Base-by-base conservation (phyloP, 345 rosid species). In the Eutrema yunnanense region DNA sequence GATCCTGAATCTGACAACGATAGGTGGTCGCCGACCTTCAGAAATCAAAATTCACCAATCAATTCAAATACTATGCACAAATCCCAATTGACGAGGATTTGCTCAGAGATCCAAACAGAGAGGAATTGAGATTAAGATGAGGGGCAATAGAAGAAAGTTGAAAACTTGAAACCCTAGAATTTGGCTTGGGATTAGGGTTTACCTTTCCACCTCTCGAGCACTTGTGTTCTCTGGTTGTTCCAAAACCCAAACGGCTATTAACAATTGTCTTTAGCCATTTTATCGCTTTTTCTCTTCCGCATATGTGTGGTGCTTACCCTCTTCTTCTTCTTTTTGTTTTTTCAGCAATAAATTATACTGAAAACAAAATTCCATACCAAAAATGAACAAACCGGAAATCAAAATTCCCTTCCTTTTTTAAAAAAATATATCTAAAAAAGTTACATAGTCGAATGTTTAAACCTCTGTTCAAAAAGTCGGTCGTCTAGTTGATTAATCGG, bases 261-360 rank as follows among this genome's bases (percentile, higher is more conserved):
- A 4, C 61, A 59, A 67, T 50, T 40, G 67, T 36, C 16, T 13
- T 49, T 2, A 41, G 67, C 22, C 62, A 66, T 22, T 74, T 36
- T 67, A 59, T 59, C 54, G 33, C 34, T 0, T 64, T 19, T 52
- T 62, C 62, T 54, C 44, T 44, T 63, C 62, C 38, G 54, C 51
- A 54, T 74, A 64, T 74, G 54, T 62, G 58, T 36, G 43, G 72
- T 73, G 72, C 54, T 74, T 49, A 57, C 72, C 26, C 16, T 7
- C 11, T 10, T 13, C 27, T 4, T 16, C 69, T 65, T 33, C 50
- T 6, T 54, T 0, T 52, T 8, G 16, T 51, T 34, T 34, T 2
- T 32, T 36, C 26, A 19, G 5, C 22, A 8, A 33, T 52, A 10
- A 34, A 34, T 36, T 36, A 49, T 36, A 19, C 22, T 19, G 22